Percentiles rank a stretch among this genome's conserved stretches.
Conservation (phyloP, 2,329 filamentous ascomycete genomes). For the Coleophoma eucalyptorum region DNA sequence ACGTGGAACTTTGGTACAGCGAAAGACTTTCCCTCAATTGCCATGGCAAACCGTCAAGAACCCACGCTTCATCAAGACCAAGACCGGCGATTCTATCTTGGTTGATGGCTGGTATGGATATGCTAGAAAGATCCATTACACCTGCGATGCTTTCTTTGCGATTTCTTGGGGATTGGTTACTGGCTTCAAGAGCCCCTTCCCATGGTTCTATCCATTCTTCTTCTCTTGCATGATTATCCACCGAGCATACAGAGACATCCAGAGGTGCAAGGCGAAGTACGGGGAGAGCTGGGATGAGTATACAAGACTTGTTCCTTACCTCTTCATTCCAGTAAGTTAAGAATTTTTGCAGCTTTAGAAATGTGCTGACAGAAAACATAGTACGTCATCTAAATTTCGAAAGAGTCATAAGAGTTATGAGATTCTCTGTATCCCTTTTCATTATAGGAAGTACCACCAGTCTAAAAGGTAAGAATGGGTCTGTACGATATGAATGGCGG, state of each 20-base stretch:
- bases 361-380: neutral
- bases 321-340: constrained; percentile 68
- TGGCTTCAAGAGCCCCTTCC: constrained; percentile 76
- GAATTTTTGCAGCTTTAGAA: too few species aligned
- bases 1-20: constrained; percentile 64
- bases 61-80: constrained; percentile 71
- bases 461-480: too few species aligned
- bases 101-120: constrained; percentile 83
- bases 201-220: constrained; percentile 86
- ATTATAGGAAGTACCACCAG: too few species aligned
- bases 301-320: constrained; percentile 73
- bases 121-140: constrained; percentile 79
- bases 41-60: constrained; percentile 82
- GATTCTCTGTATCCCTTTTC: too few species aligned
- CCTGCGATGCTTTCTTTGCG: constrained; percentile 76
- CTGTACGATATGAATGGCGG: too few species aligned
- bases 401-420: too few species aligned
- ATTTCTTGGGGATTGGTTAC: constrained; percentile 77
- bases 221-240: constrained; percentile 79
- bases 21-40: constrained; percentile 85
- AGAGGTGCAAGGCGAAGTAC: constrained; percentile 73
- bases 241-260: constrained; percentile 70
- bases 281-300: constrained; percentile 81
- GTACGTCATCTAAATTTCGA: neutral
- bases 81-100: constrained; percentile 71